Evolutionary conservation across 148 eudicot genomes (phyloP).

Genomic region (Rheum nobile): DNA sequence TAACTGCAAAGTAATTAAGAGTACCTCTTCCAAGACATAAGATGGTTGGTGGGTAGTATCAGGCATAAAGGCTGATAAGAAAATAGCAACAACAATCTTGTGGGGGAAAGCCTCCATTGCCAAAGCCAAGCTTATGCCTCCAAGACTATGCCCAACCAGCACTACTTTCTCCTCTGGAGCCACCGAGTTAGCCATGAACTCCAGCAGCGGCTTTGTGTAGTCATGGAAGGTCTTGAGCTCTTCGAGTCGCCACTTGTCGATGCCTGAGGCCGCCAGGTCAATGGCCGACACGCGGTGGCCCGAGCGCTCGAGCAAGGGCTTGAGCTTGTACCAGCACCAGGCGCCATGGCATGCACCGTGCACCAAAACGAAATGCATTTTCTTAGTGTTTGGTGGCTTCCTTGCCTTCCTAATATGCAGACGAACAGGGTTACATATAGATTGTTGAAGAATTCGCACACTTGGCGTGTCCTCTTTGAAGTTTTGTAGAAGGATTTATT

Average conservation of each 20-base stretch:
- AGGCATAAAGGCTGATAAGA: constrained; percentile 22
- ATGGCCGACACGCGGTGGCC: constrained; percentile 21
- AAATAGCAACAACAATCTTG: constrained; percentile 16
- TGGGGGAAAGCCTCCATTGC: constrained; percentile 20
- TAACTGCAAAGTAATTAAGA: neutral
- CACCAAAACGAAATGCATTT: constrained; percentile 23
- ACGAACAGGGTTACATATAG: no score
- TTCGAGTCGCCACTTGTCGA: constrained; percentile 11
- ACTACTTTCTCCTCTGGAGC: constrained; percentile 12
- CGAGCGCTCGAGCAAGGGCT: constrained; percentile 14
- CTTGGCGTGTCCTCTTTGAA: neutral
- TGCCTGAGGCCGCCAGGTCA: constrained; percentile 22
- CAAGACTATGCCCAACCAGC: constrained; percentile 25
- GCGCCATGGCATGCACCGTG: constrained; percentile 24
- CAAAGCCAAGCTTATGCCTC: constrained; percentile 18
- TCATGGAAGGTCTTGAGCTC: constrained; percentile 15
- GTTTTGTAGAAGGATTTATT: neutral
- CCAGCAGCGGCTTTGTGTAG: constrained; percentile 19
- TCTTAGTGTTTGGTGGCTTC: neutral
- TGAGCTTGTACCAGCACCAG: constrained; percentile 30
- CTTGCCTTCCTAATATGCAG: neutral
- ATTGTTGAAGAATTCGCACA: no score
- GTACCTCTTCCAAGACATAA: constrained; percentile 23
- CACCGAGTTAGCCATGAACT: constrained; percentile 18
- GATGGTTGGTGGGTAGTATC: constrained; percentile 19